Conservation (phyloP, 306 rosid genomes). For the Rubus parviflorus region DNA sequence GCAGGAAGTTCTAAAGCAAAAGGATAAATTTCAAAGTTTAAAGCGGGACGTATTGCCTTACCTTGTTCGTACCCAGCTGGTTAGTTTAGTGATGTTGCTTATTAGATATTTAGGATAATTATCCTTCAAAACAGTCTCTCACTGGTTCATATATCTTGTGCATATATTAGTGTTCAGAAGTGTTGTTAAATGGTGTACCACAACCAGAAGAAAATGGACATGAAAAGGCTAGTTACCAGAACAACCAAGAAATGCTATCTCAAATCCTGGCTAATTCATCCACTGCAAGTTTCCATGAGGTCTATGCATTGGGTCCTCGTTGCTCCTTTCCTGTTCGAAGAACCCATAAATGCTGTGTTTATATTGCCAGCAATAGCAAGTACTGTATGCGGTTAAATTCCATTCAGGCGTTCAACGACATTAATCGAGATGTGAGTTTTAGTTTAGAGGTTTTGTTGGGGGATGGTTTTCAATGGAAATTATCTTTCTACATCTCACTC, state of each 20-base stretch:
- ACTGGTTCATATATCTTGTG: slow-evolving; percentile 37
- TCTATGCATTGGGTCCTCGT: slow-evolving; percentile 43
- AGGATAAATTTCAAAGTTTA: slow-evolving; percentile 69
- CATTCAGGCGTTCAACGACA: slow-evolving; percentile 83
- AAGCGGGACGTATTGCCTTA: slow-evolving; percentile 88
- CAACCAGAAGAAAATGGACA: slow-evolving; percentile 78
- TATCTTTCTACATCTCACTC: slow-evolving; percentile 11
- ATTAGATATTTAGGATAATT: slow-evolving; percentile 22
- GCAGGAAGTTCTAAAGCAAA: slow-evolving; percentile 76
- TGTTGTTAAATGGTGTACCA: slow-evolving; percentile 50
- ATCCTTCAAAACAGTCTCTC: slow-evolving; percentile 29
- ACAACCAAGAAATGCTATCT: slow-evolving; percentile 59
- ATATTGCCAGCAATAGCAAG: slow-evolving; percentile 70
- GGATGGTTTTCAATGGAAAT: neutral
- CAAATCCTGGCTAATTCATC: slow-evolving; percentile 81
- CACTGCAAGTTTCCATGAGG: slow-evolving; percentile 66
- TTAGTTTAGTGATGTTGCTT: slow-evolving; percentile 51
- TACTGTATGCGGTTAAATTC: slow-evolving; percentile 88
- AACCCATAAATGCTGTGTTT: slow-evolving; percentile 94
- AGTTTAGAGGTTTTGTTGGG: slow-evolving; percentile 18
- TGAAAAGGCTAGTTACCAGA: slow-evolving; percentile 59
- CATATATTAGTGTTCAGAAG: slow-evolving; percentile 73
- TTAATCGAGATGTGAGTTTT: slow-evolving; percentile 91
- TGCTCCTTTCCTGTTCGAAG: slow-evolving; percentile 47
- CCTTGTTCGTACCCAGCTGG: slow-evolving; percentile 95